These are phyloP conservation scores for Eimeria necatrix DNA, from an alignment of 169 alveolate genomes.

Conservation along the genomic window DNA sequence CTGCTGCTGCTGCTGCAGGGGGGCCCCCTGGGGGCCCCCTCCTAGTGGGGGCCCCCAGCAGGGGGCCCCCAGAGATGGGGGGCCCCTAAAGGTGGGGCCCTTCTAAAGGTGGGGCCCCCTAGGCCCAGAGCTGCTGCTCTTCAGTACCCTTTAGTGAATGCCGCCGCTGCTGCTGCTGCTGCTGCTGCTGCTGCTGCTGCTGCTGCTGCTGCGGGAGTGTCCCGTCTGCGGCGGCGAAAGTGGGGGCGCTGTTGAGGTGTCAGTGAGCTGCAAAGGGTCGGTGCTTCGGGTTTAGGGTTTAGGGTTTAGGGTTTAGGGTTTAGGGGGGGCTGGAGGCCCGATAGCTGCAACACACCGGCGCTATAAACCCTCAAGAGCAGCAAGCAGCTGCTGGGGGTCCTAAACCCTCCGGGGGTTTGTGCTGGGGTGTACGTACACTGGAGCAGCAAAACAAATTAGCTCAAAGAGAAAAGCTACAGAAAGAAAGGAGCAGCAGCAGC, in stretches of 20 bases:
- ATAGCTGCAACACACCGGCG: neutral
- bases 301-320: slow-evolving; percentile 35
- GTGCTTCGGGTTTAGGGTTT: neutral
- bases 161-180: neutral
- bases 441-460: neutral
- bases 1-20: no score
- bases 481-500: neutral
- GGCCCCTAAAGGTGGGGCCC: neutral
- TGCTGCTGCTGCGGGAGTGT: neutral
- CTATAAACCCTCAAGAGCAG: neutral
- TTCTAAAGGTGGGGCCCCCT: neutral
- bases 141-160: no score
- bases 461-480: neutral
- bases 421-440: neutral
- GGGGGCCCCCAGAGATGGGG: neutral
- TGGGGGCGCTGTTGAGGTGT: neutral
- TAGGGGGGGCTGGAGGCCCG: neutral
- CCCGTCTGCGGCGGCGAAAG: neutral
- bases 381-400: neutral
- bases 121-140: no score
- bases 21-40: no score
- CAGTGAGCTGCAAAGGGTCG: neutral
- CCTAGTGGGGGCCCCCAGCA: slow-evolving; percentile 8
- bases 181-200: neutral
- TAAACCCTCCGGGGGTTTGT: neutral